These are phyloP conservation scores for Viridothelium virens DNA, from an alignment of 495 filamentous ascomycete genomes.

Conservation along the genomic window DNA sequence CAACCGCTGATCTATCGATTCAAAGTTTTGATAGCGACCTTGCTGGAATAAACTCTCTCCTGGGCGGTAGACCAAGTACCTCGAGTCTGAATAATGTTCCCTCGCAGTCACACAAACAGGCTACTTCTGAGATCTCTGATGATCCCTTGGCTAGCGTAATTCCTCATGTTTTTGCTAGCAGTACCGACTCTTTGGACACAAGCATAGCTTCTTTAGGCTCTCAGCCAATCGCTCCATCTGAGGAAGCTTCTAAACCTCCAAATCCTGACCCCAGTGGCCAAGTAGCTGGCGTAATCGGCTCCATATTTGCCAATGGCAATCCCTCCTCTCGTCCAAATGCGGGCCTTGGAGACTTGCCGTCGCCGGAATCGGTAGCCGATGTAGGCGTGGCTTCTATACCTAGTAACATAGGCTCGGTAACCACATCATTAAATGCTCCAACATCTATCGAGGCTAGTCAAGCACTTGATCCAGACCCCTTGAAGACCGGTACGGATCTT, in stretches of 20 bases:
- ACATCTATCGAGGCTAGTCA: not conserved
- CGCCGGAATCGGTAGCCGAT: not conserved
- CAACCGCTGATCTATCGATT: not conserved
- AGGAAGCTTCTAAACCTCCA: not conserved
- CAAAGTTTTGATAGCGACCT: not conserved
- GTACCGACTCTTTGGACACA: not conserved
- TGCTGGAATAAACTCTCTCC: not conserved
- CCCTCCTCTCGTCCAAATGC: not conserved
- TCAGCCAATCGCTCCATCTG: not conserved
- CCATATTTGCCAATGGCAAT: conserved; percentile 4
- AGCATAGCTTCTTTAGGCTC: not conserved
- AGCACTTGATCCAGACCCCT: not conserved
- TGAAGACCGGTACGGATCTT: not conserved
- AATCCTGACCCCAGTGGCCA: not conserved
- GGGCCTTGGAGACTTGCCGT: not conserved
- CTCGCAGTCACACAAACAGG: not conserved
- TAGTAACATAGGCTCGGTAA: not conserved
- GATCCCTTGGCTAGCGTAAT: not conserved
- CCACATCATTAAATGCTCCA: not conserved
- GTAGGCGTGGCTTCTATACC: not conserved
- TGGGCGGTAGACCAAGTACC: not conserved
- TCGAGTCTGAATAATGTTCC: not conserved
- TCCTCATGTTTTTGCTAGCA: not conserved
- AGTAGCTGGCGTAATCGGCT: not conserved
- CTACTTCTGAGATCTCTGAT: not conserved